A percentile compares a stretch with the other conserved stretches of the same genome.
Evolutionary conservation across 768 basidiomycete species (phyloP).

Genomic region (Porpolomopsis calyptriformis): DNA sequence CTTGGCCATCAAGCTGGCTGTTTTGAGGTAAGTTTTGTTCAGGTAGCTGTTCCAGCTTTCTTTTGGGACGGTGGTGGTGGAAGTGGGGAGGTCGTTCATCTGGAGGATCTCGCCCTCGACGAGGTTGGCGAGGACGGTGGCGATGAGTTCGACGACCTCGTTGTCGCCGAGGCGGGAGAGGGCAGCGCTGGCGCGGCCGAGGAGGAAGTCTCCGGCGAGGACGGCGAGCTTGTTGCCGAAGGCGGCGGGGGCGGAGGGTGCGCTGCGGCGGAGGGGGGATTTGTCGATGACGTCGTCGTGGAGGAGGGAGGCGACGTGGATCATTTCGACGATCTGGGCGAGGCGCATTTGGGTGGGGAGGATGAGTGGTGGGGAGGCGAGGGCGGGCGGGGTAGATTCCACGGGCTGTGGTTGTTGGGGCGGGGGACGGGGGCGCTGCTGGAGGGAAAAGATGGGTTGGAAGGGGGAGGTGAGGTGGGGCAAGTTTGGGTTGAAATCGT

Average conservation of each 20-base stretch:
- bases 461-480: constrained; percentile 68
- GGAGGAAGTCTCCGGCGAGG: constrained; percentile 90
- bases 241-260: constrained; percentile 49
- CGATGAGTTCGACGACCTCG: constrained; percentile 89
- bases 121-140: constrained; percentile 85
- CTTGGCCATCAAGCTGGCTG: constrained; percentile 86
- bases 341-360: constrained; percentile 87
- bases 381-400: constrained; percentile 11
- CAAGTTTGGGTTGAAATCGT: constrained; percentile 88
- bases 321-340: constrained; percentile 96
- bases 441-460: constrained; percentile 42
- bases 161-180: constrained; percentile 75
- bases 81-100: constrained; percentile 43
- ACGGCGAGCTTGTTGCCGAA: constrained; percentile 93
- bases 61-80: constrained; percentile 11
- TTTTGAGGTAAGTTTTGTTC: constrained; percentile 62
- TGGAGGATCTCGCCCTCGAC: constrained; percentile 96
- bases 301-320: constrained; percentile 87
- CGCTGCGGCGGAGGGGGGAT: constrained; percentile 49
- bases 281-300: constrained; percentile 85
- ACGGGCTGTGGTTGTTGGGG: constrained; percentile 18
- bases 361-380: constrained; percentile 31
- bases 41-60: constrained; percentile 74
- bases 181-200: constrained; percentile 83
- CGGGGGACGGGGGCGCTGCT: constrained; percentile 27